Base-by-base conservation (phyloP, 805 yeast genomes). In the Blastobotrys americana region DNA sequence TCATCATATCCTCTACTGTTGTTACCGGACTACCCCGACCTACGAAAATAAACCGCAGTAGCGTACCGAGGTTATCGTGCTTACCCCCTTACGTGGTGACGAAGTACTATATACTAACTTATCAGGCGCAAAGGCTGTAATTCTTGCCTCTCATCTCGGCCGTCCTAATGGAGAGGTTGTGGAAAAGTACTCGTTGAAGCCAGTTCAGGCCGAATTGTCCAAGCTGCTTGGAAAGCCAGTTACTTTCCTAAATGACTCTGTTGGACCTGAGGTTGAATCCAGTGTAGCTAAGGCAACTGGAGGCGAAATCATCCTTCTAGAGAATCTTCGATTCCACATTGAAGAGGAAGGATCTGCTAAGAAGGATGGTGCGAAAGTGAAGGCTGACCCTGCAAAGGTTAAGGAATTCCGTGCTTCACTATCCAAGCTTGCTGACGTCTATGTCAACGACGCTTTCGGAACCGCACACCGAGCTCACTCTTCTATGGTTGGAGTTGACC, bases 391-490 rank as follows among this genome's bases (percentile, higher is more conserved):
- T 53, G 95, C 77, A 61, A 84, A 69, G 55, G 97, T 93, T 58
- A 81, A 74, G 64, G 77, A 72, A 59, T 93, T 93, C 84, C 86
- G 98, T 80, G 64, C 78, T 62, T 80, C 84, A 65, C 80, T 93
- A 72, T 84, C 96, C 60, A 72, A 88, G 46, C 77, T 93, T 63
- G 97, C 97, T 57, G 99, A 93, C 63, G 95, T 93, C 55, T 93
- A 93, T 77, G 80, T 93, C 68, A 68, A 93, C 74, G 99, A 93
- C 69, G 97, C 97, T 48, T 93, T 93, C 64, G 98, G 98, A 69
- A 93, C 98, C 53, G 97, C 97, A 47, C 99, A 93, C 84, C 87
- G 98, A 78, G 98, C 98, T 53, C 98, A 93, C 77, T 88, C 97
- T 45, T 93, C 98, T 40, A 90, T 93, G 89, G 99, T 93, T 62